These are phyloP conservation scores for Globisporangium camurandrum DNA, from an alignment of 352 stramenopile genomes.

Conservation along the genomic window DNA sequence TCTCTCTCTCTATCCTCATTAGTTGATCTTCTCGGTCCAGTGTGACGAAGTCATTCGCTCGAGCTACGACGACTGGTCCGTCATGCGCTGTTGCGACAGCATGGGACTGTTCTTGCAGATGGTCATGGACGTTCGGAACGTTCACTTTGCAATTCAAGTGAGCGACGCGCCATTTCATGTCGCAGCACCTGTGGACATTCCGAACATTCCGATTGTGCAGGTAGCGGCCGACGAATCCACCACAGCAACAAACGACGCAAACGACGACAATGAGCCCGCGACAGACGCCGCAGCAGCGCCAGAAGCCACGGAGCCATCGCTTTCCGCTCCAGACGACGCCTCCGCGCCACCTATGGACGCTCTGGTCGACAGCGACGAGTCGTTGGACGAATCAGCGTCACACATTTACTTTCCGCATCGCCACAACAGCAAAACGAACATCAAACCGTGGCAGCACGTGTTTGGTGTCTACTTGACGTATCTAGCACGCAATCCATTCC, in stretches of 20 bases:
- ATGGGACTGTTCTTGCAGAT: slow-evolving; percentile 70
- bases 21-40: slow-evolving; percentile 73
- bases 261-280: too few species aligned
- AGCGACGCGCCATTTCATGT: slow-evolving; percentile 53
- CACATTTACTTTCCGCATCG: slow-evolving; percentile 58
- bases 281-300: slow-evolving; percentile 11
- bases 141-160: slow-evolving; percentile 67
- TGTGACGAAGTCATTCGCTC: slow-evolving; percentile 66
- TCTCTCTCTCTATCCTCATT: too few species aligned
- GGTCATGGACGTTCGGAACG: slow-evolving; percentile 56
- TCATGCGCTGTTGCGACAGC: slow-evolving; percentile 67
- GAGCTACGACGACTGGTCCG: slow-evolving; percentile 78
- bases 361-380: slow-evolving; percentile 19
- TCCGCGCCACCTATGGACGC: not conserved
- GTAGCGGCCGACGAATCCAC: slow-evolving; percentile 1
- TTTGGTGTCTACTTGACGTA: slow-evolving; percentile 70
- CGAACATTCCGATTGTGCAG: slow-evolving; percentile 6
- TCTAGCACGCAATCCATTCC: slow-evolving; percentile 73
- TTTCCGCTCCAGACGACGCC: not conserved
- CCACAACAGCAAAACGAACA: slow-evolving; percentile 59
- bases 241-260: too few species aligned
- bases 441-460: slow-evolving; percentile 80
- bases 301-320: slow-evolving; percentile 3
- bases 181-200: too few species aligned
- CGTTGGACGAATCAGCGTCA: slow-evolving; percentile 29